These are phyloP conservation scores for Fusarium secorum DNA, from an alignment of 2,329 filamentous ascomycete species.

Conservation along the genomic window DNA sequence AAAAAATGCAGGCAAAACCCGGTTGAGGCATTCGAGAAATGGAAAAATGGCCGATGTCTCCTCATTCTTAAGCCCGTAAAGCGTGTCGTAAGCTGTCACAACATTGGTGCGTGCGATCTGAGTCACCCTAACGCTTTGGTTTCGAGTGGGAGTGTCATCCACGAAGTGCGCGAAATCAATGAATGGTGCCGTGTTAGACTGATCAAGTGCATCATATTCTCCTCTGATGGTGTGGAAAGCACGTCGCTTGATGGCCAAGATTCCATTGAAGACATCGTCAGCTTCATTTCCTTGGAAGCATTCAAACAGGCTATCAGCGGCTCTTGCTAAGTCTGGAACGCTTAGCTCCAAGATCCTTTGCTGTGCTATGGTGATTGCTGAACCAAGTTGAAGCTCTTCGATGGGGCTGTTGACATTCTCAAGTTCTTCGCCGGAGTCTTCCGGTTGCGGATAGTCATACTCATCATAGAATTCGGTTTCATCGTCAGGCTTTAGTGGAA, in stretches of 20 bases:
- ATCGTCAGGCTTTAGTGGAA: conserved; percentile 34
- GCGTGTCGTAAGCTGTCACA: conserved; percentile 45
- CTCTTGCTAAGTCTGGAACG: conserved; percentile 41
- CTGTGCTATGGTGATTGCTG: conserved; percentile 23
- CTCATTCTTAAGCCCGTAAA: conserved; percentile 23
- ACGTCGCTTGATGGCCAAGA: conserved; percentile 40
- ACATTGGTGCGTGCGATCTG: conserved; percentile 48
- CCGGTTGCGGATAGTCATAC: not conserved
- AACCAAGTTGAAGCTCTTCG: not conserved
- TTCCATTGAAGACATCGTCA: conserved; percentile 31
- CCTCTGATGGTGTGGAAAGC: conserved; percentile 40
- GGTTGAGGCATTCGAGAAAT: conserved; percentile 46
- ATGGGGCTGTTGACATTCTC: not conserved
- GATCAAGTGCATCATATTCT: conserved; percentile 35
- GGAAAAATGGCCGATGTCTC: conserved; percentile 24
- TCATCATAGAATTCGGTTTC: conserved; percentile 33
- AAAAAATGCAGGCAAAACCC: conserved; percentile 44
- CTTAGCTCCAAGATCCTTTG: conserved; percentile 37
- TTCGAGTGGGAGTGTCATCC: not conserved
- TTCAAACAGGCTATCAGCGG: conserved; percentile 41
- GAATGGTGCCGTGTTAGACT: conserved; percentile 31
- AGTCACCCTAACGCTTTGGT: not conserved
- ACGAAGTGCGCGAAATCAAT: conserved; percentile 40
- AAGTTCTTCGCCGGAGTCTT: conserved; percentile 12
- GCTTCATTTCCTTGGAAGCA: conserved; percentile 30